Conservation (phyloP, 208 protist species). For the Entamoeba moshkovskii region DNA sequence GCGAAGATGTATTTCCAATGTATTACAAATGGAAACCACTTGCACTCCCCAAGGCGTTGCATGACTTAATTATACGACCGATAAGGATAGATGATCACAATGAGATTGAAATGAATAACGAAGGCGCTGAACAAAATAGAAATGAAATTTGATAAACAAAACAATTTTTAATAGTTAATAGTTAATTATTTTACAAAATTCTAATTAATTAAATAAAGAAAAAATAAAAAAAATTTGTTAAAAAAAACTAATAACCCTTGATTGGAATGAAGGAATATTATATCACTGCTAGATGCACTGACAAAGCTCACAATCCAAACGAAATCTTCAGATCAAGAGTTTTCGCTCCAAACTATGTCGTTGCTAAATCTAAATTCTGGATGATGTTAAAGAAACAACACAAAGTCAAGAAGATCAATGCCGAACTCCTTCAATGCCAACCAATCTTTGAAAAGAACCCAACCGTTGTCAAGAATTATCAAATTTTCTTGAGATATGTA, state of each 20-base stretch:
- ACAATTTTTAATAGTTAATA: too few species aligned
- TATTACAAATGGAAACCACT: neutral
- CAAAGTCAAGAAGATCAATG: neutral
- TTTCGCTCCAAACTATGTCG: neutral
- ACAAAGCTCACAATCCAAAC: neutral
- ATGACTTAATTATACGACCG: too few species aligned
- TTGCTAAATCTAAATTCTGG: neutral
- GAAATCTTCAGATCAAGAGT: neutral
- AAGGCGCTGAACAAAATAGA: too few species aligned
- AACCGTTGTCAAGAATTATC: neutral
- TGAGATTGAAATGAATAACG: too few species aligned
- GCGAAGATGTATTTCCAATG: neutral
- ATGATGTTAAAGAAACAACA: conserved; percentile 1
- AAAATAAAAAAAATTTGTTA: too few species aligned
- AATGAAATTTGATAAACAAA: too few species aligned
- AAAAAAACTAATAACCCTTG: too few species aligned
- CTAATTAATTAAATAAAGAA: too few species aligned
- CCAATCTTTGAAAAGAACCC: neutral
- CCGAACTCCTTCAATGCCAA: neutral
- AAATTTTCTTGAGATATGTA: neutral
- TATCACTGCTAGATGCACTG: neutral
- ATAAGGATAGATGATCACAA: too few species aligned
- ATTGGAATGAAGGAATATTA: neutral
- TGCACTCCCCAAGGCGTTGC: neutral
- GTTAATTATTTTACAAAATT: too few species aligned